Evolutionary conservation across 352 stramenopile species (phyloP).

Genomic region (Pythium periplocum): DNA sequence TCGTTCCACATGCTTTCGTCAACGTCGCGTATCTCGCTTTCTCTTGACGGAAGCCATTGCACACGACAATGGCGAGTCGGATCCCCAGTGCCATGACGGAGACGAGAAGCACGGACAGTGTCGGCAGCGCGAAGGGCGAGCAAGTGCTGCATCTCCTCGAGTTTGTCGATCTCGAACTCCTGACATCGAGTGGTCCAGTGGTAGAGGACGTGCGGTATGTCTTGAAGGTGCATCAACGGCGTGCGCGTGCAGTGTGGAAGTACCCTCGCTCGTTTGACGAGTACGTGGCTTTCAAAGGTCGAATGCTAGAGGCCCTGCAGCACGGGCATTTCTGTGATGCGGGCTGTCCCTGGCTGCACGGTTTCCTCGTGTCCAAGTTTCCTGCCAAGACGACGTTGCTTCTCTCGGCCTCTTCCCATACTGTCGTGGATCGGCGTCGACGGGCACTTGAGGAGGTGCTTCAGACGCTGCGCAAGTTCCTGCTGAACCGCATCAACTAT

Average conservation of each 20-base stretch:
- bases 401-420: slow-evolving; percentile 4
- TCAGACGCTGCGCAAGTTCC: slow-evolving; percentile 28
- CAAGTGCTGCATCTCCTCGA: slow-evolving; percentile 11
- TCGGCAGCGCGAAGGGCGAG: no score
- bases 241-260: slow-evolving; percentile 22
- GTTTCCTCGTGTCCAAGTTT: slow-evolving; percentile 38
- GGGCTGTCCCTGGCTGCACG: slow-evolving; percentile 46
- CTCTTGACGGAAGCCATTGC: no score
- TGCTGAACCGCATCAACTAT: slow-evolving; percentile 36
- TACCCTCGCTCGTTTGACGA: slow-evolving; percentile 44
- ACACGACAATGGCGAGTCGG: no score
- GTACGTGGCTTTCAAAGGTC: slow-evolving; percentile 33
- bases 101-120: background rate
- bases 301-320: slow-evolving; percentile 29
- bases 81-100: background rate
- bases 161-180: slow-evolving; percentile 15
- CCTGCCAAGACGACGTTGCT: slow-evolving; percentile 23
- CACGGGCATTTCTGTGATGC: slow-evolving; percentile 51
- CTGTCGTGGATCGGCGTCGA: slow-evolving; percentile 23
- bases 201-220: slow-evolving; percentile 39
- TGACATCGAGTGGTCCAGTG: background rate
- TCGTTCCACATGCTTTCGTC: no score
- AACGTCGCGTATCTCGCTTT: no score
- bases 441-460: slow-evolving; percentile 33
- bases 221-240: slow-evolving; percentile 31